Conservation (phyloP, 345 rosid genomes). For the Citrus australasica region DNA sequence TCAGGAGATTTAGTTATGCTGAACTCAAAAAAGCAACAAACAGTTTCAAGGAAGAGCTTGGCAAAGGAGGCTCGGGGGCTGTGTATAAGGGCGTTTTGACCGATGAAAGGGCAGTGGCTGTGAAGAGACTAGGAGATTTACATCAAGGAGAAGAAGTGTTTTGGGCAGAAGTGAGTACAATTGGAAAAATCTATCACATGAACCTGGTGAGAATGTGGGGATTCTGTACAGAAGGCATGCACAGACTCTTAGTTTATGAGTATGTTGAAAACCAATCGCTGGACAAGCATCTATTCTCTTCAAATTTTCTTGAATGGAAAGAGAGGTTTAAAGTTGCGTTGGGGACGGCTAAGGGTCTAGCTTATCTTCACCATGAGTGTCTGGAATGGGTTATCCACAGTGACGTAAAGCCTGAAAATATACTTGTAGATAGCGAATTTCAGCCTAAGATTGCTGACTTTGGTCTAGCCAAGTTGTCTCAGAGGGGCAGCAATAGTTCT, state of each 20-base stretch:
- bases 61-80: constrained; percentile 48
- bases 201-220: constrained; percentile 57
- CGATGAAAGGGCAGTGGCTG: constrained; percentile 41
- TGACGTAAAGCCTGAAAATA: constrained; percentile 58
- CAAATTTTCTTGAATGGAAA: constrained; percentile 36
- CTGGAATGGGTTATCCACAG: constrained; percentile 57
- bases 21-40: constrained; percentile 38
- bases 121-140: constrained; percentile 44
- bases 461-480: constrained; percentile 45
- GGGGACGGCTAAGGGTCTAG: constrained; percentile 55
- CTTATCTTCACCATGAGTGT: constrained; percentile 61
- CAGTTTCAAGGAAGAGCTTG: constrained; percentile 32
- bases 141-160: constrained; percentile 45
- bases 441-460: constrained; percentile 54
- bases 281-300: constrained; percentile 43
- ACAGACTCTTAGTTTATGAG: constrained; percentile 50
- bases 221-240: constrained; percentile 39
- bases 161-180: constrained; percentile 48
- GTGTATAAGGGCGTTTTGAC: constrained; percentile 46
- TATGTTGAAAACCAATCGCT: constrained; percentile 42
- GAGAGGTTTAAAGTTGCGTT: constrained; percentile 49
- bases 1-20: constrained; percentile 29
- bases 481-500: constrained; percentile 11
- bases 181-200: constrained; percentile 50
- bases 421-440: constrained; percentile 41